Base-by-base conservation (phyloP, 257 asterid genomes). In the Mentha longifolia region DNA sequence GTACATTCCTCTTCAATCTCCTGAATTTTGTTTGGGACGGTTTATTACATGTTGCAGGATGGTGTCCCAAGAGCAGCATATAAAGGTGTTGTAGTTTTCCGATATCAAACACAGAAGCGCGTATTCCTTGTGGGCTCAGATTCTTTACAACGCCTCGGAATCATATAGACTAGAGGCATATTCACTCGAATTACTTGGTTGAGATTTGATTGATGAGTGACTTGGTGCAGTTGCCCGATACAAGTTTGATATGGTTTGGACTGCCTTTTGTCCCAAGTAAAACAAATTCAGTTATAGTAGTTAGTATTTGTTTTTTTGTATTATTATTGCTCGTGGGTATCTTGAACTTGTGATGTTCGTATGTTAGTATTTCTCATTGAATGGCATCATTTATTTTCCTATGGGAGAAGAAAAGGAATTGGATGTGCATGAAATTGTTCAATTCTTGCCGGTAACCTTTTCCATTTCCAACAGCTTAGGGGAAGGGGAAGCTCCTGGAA, bases 21-120 rank as follows among this genome's bases (percentile, higher is more conserved):
- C 47, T 28, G 55, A 63, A 12, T 49, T 45, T 11, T 35, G 22
- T 58, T n/a, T n/a, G n/a, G n/a, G n/a, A n/a, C n/a, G n/a, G n/a
- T n/a, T 54, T 35, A 30, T 54, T 71, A 61, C 56, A 42, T 79
- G 60, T 70, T 76, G 19, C 84, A 92, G 98, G 98, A 95, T 41
- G 99, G 97, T 62, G 81, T 92, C 75, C 99, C 99, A 25, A 84
- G 99, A 78, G 66, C 99, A 51, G 89, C 97, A 31, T 95, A 95
- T 77, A 89, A 92, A 80, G 98, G 98, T 65, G 83, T 89, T 33
- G 98, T 95, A 16, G 96, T 89, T 78, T 87, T 95, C 71, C 86
- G 97, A 65, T 84, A 83, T 80, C 87, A 89, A 78, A 76, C 83
- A 12, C 74, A 84, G 79, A 84, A 95, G 69, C 97, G 91, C 4